phyloP scores from a whole-genome alignment of 306 rosid genomes.

The Quercus ilex region DNA sequence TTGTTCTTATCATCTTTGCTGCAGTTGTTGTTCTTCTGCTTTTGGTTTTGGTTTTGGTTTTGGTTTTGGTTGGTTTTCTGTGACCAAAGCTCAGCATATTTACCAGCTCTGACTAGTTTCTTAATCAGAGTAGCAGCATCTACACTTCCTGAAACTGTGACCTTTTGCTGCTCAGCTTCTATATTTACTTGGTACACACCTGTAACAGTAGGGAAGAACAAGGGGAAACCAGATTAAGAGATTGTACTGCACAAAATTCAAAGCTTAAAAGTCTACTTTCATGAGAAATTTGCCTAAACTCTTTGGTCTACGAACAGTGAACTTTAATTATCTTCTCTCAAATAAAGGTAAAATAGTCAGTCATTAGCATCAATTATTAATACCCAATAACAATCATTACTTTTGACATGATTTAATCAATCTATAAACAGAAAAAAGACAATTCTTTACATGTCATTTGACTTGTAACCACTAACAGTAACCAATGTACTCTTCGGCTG shows the following conservation, averaged over 20 bases:
- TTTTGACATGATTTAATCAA: not conserved
- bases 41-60: slow-evolving; percentile 45
- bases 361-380: not conserved
- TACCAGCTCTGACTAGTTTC: slow-evolving; percentile 71
- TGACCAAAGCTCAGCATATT: slow-evolving; percentile 78
- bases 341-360: not conserved
- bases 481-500: too few species aligned
- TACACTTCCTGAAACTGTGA: slow-evolving; percentile 73
- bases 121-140: slow-evolving; percentile 73
- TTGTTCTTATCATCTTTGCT: slow-evolving; percentile 49
- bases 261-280: not conserved
- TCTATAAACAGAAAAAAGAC: not conserved
- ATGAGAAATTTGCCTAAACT: not conserved
- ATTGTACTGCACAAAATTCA: not conserved
- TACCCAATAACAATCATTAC: not conserved
- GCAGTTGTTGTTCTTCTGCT: slow-evolving; percentile 37
- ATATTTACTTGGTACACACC: slow-evolving; percentile 83
- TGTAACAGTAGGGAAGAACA: slow-evolving; percentile 5
- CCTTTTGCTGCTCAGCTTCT: slow-evolving; percentile 82
- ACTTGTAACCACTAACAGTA: not conserved
- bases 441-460: too few species aligned
- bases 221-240: not conserved
- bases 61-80: slow-evolving; percentile 50
- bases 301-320: not conserved
- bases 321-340: not conserved